phyloP scores from a whole-genome alignment of 176 grass and related monocot species.

The Aegilops longissima region DNA sequence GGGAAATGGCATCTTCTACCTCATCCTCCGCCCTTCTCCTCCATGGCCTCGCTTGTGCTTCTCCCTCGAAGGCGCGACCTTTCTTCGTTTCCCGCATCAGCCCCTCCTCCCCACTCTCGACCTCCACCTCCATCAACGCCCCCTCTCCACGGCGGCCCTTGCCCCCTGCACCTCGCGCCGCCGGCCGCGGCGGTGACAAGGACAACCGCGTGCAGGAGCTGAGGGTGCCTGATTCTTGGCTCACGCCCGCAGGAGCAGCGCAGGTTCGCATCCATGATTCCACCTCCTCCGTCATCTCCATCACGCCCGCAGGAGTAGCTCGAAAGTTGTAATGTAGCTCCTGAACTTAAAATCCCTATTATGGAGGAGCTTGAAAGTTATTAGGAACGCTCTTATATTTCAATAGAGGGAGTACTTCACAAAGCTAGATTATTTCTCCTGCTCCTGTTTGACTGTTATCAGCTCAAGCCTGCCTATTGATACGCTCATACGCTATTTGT shows the following conservation, averaged over 20 bases:
- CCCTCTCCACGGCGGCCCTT: background rate
- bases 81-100: background rate
- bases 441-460: too few relatives aligned
- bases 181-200: background rate
- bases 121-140: background rate
- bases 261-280: constrained; percentile 37
- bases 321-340: too few relatives aligned
- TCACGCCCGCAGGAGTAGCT: too few relatives aligned
- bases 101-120: background rate
- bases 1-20: constrained; percentile 37
- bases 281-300: background rate
- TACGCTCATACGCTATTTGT: background rate
- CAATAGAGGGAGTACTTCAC: too few relatives aligned
- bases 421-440: too few relatives aligned
- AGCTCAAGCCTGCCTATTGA: background rate
- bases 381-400: too few relatives aligned
- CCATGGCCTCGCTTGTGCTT: constrained; percentile 17
- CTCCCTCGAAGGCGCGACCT: background rate
- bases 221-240: constrained; percentile 67
- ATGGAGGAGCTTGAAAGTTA: too few relatives aligned
- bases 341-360: too few relatives aligned
- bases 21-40: background rate
- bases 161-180: background rate
- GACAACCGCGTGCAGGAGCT: constrained; percentile 65
- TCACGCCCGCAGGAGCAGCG: constrained; percentile 45